Conservation (phyloP, 805 yeast species). For the Sugiyamaella chiloensis region DNA sequence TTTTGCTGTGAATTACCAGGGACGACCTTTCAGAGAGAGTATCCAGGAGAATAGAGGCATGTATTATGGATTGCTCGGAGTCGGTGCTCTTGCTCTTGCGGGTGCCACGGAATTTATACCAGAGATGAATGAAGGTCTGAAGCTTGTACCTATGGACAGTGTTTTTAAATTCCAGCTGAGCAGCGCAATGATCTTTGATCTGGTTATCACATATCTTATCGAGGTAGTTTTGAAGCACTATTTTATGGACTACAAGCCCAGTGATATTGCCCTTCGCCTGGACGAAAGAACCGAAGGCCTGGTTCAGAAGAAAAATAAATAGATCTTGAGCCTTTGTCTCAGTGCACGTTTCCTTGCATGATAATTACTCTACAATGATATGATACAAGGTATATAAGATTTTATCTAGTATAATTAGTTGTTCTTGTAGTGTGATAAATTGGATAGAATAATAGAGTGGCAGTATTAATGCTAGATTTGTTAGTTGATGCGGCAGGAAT, state of each 20-base stretch:
- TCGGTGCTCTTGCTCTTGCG: slow-evolving; percentile 78
- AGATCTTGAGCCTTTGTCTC: no score
- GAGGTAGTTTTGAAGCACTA: slow-evolving; percentile 74
- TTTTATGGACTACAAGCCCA: slow-evolving; percentile 88
- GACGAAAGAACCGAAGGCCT: slow-evolving; percentile 30
- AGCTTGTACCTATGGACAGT: slow-evolving; percentile 80
- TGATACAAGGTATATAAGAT: no score
- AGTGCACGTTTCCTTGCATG: no score
- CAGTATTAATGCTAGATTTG: no score
- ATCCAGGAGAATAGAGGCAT: slow-evolving; percentile 89
- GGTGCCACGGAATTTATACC: slow-evolving; percentile 95
- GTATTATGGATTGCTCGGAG: slow-evolving; percentile 93
- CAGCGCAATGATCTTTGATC: slow-evolving; percentile 66
- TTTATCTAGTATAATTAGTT: no score
- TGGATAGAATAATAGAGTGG: no score
- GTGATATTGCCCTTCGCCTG: slow-evolving; percentile 68
- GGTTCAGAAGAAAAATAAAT: slow-evolving; percentile 26
- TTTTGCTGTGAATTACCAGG: slow-evolving; percentile 96
- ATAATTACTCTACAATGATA: no score
- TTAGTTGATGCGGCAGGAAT: no score
- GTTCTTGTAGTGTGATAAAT: no score
- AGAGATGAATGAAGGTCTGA: slow-evolving; percentile 87
- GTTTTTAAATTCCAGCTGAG: slow-evolving; percentile 78
- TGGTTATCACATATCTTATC: slow-evolving; percentile 69
- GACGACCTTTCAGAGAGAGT: slow-evolving; percentile 92